Evolutionary conservation across 306 rosid species (phyloP), one percentile per base, ranked within the genome.

Genomic region (Glycine tomentella): DNA sequence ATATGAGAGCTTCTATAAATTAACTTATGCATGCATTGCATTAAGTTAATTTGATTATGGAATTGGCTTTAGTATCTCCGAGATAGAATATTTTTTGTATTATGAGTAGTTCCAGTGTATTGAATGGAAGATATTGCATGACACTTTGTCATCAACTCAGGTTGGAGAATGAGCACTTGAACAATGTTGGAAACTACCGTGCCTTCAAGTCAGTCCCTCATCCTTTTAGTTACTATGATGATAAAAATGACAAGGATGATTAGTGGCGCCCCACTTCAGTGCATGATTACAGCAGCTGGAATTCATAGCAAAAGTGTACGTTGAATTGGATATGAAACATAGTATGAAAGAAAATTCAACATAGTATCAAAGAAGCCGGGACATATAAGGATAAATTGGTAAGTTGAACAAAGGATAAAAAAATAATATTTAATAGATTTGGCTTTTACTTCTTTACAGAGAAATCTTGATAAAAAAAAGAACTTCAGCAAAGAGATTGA

Each of bases 181-280:
- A 92, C 88, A 90, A 92, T 52, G 97, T 90, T 13, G 97, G 94
- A 31, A 38, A 38, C 44, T 38, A 38, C 44, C 44, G 44, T 38
- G 44, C 44, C 44, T 38, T 38, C 44, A 38, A 38, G 44, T 38
- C 44, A 38, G 44, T 38, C 44, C 44, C 44, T 38, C 44, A 38
- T 25, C 31, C 31, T 25, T 25, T 25, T 25, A 25, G 31, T 25
- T 25, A 25, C 31, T 25, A 25, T 25, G 31, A 25, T 25, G 31
- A 25, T 25, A 25, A 25, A 14, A 67, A 79, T 6, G 80, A 86
- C 72, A 85, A 89, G 49, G 76, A 84, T 80, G 87, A 80, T 17
- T 90, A 72, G 64, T 61, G 83, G 73, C 55, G 56, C 31, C 45
- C 31, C 38, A 50, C 5, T 52, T 31, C n/a, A 53, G 3, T 51